Conservation (phyloP, 2,329 filamentous ascomycete species). For the Aspergillus sp. region DNA sequence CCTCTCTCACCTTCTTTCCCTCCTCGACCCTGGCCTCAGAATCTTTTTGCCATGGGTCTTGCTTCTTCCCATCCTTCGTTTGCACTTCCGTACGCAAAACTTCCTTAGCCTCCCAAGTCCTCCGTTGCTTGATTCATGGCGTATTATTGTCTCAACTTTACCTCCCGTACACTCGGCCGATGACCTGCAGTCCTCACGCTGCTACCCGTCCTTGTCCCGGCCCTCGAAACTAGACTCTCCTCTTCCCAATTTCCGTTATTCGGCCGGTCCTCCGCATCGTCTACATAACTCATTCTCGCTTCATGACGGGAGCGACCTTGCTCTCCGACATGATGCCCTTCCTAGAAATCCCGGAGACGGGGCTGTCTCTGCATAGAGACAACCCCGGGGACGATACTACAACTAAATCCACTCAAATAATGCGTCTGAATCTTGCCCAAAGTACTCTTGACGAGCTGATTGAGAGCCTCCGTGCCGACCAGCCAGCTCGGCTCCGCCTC, state of each 20-base stretch:
- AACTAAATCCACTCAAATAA: slow-evolving; percentile 42
- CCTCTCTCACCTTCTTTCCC: slow-evolving; percentile 8
- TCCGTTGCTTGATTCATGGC: slow-evolving; percentile 33
- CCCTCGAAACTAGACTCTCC: slow-evolving; percentile 16
- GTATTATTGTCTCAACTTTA: slow-evolving; percentile 30
- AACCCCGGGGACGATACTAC: slow-evolving; percentile 29
- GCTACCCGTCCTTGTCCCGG: slow-evolving; percentile 31
- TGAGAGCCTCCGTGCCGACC: slow-evolving; percentile 41
- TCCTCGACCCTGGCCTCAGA: slow-evolving; percentile 8
- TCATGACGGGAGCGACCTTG: slow-evolving; percentile 7
- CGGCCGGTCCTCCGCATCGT: slow-evolving; percentile 8
- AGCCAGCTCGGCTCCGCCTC: slow-evolving; percentile 46
- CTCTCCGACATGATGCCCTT: slow-evolving; percentile 30
- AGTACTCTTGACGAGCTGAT: slow-evolving; percentile 48
- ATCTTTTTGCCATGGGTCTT: slow-evolving; percentile 23
- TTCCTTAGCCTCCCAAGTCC: slow-evolving; percentile 12
- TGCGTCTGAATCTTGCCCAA: slow-evolving; percentile 48
- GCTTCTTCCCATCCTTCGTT: slow-evolving; percentile 15
- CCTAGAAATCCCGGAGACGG: slow-evolving; percentile 39
- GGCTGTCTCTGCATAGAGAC: slow-evolving; percentile 41
- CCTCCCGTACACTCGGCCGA: slow-evolving; percentile 36
- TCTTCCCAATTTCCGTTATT: slow-evolving; percentile 14
- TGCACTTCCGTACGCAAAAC: slow-evolving; percentile 21
- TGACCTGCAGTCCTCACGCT: slow-evolving; percentile 41
- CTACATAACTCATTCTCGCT: slow-evolving; percentile 6